Evolutionary conservation across 2,329 filamentous ascomycete genomes (phyloP).

Genomic region (Claviceps digitariae): DNA sequence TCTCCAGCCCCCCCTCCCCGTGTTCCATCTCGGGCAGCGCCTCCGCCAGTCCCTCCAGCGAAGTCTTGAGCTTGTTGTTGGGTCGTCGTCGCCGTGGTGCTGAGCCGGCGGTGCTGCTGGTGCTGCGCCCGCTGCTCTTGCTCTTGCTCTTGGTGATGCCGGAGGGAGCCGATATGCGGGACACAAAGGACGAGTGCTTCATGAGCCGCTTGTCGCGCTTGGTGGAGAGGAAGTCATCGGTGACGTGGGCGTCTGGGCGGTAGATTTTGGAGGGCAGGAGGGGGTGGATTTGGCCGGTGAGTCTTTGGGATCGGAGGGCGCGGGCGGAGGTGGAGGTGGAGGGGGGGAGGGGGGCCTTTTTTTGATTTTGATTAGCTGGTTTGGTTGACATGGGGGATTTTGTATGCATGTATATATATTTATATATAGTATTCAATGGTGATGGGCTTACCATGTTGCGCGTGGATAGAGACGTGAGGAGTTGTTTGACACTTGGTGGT

Average conservation of each 20-base stretch:
- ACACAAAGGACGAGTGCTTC: conserved; percentile 68
- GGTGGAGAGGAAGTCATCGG: conserved; percentile 49
- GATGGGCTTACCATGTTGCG: too few species aligned
- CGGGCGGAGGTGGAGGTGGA: conserved; percentile 30
- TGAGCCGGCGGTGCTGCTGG: not conserved
- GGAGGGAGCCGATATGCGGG: conserved; percentile 52
- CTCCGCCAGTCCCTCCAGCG: conserved; percentile 62
- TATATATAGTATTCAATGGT: too few species aligned
- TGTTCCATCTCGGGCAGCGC: conserved; percentile 54
- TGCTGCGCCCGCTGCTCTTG: not conserved
- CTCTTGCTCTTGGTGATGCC: conserved; percentile 7
- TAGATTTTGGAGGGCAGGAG: conserved; percentile 38
- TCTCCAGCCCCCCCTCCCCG: conserved; percentile 31
- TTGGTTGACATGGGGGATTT: too few species aligned
- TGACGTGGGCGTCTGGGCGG: conserved; percentile 35
- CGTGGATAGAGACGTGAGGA: too few species aligned
- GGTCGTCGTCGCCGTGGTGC: conserved; percentile 38
- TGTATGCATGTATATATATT: too few species aligned
- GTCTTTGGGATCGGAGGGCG: conserved; percentile 38
- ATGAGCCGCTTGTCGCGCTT: conserved; percentile 78
- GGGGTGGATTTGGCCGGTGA: conserved; percentile 34
- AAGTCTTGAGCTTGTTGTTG: conserved; percentile 64
- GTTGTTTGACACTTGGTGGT: too few species aligned
- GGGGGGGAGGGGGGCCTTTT: conserved; percentile 17
- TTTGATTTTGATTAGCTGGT: too few species aligned